Evolutionary conservation across 202 grass and related monocot genomes (phyloP).

Genomic region (Zoysia matrella): DNA sequence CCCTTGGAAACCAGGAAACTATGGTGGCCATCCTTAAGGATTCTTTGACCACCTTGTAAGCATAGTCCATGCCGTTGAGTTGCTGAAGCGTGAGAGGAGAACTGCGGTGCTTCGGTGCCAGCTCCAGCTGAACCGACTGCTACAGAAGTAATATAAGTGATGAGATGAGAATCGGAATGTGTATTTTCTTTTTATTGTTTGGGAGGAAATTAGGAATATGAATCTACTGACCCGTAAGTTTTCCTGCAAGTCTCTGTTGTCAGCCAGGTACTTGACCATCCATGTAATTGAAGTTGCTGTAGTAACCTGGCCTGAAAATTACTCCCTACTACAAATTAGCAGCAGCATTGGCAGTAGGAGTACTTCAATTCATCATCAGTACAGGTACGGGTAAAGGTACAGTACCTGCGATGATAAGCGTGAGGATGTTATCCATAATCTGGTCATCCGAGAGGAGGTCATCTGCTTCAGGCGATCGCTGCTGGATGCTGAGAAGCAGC

Average conservation of each 20-base stretch:
- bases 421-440: conserved; percentile 87
- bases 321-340: no score
- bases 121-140: conserved; percentile 68
- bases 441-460: conserved; percentile 60
- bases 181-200: no score
- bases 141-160: no score
- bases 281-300: conserved; percentile 85
- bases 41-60: conserved; percentile 88
- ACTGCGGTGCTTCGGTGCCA: conserved; percentile 37
- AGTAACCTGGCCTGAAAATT: conserved; percentile 77
- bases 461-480: no score
- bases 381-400: no score
- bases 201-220: no score
- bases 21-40: conserved; percentile 87
- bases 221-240: conserved; percentile 55
- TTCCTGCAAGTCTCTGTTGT: conserved; percentile 69
- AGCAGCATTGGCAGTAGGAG: no score
- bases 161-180: no score
- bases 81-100: conserved; percentile 49
- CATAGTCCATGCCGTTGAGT: conserved; percentile 76
- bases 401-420: conserved; percentile 87
- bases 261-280: conserved; percentile 88
- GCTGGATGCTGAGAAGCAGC: conserved; percentile 43
- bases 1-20: conserved; percentile 96
- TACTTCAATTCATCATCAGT: no score